These are phyloP conservation scores for Cercospora zeina DNA, from an alignment of 2,329 filamentous ascomycete species.

Conservation along the genomic window DNA sequence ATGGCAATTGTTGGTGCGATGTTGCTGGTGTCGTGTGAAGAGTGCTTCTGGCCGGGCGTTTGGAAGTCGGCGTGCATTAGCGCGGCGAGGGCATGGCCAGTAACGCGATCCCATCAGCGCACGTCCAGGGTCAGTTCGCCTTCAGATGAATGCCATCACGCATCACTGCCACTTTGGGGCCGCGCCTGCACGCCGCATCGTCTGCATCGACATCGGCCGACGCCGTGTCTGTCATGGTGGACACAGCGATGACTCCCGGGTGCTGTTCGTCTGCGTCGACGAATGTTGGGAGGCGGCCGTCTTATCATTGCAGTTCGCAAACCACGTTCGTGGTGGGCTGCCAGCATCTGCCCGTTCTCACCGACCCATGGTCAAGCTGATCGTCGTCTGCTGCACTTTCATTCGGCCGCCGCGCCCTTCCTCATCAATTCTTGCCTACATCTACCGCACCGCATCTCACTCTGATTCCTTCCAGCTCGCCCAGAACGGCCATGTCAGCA, in stretches of 20 bases:
- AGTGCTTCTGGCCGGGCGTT: neutral
- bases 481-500: neutral
- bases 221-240: neutral
- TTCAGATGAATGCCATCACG: neutral
- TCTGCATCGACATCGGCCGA: neutral
- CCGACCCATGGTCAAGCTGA: too few species aligned
- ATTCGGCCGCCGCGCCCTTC: neutral
- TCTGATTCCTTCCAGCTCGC: neutral
- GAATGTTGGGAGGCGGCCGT: too few species aligned
- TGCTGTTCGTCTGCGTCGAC: too few species aligned
- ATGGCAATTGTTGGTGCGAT: neutral
- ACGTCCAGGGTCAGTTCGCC: neutral
- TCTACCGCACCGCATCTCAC: neutral
- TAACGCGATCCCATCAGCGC: neutral
- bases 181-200: neutral
- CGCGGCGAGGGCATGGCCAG: neutral
- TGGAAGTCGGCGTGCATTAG: neutral
- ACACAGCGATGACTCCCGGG: neutral
- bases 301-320: too few species aligned
- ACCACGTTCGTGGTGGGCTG: too few species aligned
- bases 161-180: neutral
- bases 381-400: neutral
- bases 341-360: too few species aligned
- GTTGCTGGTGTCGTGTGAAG: neutral
- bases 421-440: neutral